Conservation (phyloP, 495 filamentous ascomycete species). For the Neurospora tetraspora region DNA sequence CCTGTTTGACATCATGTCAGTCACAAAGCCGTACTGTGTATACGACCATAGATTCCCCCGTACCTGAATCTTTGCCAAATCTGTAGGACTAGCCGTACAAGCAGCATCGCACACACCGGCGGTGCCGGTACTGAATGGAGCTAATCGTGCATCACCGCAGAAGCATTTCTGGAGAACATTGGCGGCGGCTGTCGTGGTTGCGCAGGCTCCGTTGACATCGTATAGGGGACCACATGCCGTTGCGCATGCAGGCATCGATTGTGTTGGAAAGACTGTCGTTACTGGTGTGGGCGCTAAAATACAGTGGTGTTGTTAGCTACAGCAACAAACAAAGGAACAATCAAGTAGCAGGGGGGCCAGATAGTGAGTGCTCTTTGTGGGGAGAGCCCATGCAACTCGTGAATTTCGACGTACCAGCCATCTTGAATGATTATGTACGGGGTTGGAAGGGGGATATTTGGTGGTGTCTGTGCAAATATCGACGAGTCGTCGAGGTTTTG, state of each 20-base stretch:
- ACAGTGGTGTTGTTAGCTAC: neutral
- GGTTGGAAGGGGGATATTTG: neutral
- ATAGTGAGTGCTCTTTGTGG: neutral
- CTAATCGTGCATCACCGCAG: slow-evolving; percentile 31
- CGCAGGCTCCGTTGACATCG: slow-evolving; percentile 45
- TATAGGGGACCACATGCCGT: slow-evolving; percentile 37
- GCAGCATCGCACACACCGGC: slow-evolving; percentile 29
- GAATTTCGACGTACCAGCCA: neutral
- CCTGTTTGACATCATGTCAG: neutral
- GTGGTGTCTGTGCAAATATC: neutral
- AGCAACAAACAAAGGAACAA: neutral
- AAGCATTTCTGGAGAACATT: slow-evolving; percentile 34
- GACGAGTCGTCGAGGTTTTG: neutral
- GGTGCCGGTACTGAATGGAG: slow-evolving; percentile 31
- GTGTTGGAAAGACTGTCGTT: slow-evolving; percentile 38
- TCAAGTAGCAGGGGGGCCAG: neutral
- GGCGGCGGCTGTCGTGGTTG: slow-evolving; percentile 15
- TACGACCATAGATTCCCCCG: neutral
- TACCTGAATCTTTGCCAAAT: slow-evolving; percentile 30
- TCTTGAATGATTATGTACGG: neutral
- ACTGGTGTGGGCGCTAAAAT: slow-evolving; percentile 1
- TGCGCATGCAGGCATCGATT: slow-evolving; percentile 36
- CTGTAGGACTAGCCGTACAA: slow-evolving; percentile 23
- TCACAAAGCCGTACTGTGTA: neutral
- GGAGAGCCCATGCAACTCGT: neutral